Conservation (phyloP, 2,329 filamentous ascomycete species). For the Cercospora sojina region DNA sequence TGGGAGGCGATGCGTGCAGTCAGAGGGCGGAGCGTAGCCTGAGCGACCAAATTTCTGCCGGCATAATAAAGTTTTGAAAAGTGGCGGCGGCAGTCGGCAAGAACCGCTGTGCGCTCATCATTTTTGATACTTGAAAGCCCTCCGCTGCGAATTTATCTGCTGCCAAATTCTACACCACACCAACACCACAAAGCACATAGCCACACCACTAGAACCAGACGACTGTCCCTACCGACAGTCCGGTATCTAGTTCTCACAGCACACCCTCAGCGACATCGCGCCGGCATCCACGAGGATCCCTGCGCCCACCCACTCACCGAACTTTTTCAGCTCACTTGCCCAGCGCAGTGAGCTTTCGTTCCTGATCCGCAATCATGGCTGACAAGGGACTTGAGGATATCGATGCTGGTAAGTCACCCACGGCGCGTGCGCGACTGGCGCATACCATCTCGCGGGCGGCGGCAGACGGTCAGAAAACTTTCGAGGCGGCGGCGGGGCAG, state of each 20-base stretch:
- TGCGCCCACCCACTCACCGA: conserved; percentile 41
- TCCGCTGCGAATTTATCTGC: conserved; percentile 13
- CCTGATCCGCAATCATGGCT: conserved; percentile 87
- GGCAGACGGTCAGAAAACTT: not conserved
- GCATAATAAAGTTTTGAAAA: conserved; percentile 8
- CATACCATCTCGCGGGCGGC: conserved; percentile 4
- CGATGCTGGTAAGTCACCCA: conserved; percentile 74
- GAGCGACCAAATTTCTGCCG: conserved; percentile 1
- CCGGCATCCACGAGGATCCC: conserved; percentile 43
- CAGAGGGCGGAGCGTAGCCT: not conserved
- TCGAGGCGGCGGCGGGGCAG: conserved; percentile 5
- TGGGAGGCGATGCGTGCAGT: not conserved
- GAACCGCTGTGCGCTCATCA: conserved; percentile 1
- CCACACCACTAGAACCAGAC: conserved; percentile 41
- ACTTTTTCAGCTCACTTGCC: conserved; percentile 63
- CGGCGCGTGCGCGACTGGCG: conserved; percentile 1
- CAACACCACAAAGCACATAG: conserved; percentile 21
- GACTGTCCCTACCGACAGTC: conserved; percentile 49
- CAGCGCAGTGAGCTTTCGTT: conserved; percentile 62
- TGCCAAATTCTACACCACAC: conserved; percentile 24
- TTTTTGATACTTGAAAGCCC: conserved; percentile 5
- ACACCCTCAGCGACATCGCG: conserved; percentile 39
- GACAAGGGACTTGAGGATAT: conserved; percentile 98
- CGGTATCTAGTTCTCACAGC: conserved; percentile 47
- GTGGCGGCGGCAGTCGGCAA: conserved; percentile 5